Percentiles rank a stretch among this genome's conserved stretches.
Evolutionary conservation across 192 early-diverging fungal species (phyloP).

Genomic region (Entrophospora sp.): DNA sequence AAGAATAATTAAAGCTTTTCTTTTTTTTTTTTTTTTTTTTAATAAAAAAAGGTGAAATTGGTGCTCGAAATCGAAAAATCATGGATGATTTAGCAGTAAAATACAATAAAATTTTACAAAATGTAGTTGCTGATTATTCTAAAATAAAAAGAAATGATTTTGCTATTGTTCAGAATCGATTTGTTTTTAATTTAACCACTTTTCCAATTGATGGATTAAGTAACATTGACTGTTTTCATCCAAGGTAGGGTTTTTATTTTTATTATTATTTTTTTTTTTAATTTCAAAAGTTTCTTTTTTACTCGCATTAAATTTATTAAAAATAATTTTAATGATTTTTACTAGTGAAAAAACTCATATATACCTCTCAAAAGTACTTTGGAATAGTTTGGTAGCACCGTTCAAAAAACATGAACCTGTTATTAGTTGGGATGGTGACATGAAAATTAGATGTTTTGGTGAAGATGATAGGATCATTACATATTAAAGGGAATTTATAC

Average conservation of each 20-base stretch:
- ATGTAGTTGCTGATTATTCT: conserved; percentile 28
- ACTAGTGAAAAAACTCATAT: not conserved
- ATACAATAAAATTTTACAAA: conserved; percentile 39
- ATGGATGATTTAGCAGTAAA: conserved; percentile 34
- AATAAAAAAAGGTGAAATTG: conserved; percentile 27
- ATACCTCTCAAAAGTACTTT: not conserved
- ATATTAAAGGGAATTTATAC: too few species aligned
- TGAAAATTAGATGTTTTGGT: not conserved
- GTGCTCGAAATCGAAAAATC: conserved; percentile 23
- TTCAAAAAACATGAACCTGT: too few species aligned
- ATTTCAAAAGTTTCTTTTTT: not conserved
- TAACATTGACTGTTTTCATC: conserved; percentile 55
- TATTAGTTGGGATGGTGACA: not conserved
- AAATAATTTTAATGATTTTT: too few species aligned
- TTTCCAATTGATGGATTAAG: conserved; percentile 39
- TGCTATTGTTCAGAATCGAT: conserved; percentile 40
- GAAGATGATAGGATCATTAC: conserved; percentile 4
- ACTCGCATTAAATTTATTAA: conserved; percentile 7
- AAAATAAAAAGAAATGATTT: conserved; percentile 25
- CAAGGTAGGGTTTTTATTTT: conserved; percentile 16
- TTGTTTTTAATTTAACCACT: conserved; percentile 24
- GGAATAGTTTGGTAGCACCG: conserved; percentile 4
- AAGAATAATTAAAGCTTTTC: too few species aligned
- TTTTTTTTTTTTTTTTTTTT: too few species aligned
- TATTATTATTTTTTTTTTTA: not conserved